phyloP scores from a whole-genome alignment of 169 alveolate species.

The Eimeria necatrix region DNA sequence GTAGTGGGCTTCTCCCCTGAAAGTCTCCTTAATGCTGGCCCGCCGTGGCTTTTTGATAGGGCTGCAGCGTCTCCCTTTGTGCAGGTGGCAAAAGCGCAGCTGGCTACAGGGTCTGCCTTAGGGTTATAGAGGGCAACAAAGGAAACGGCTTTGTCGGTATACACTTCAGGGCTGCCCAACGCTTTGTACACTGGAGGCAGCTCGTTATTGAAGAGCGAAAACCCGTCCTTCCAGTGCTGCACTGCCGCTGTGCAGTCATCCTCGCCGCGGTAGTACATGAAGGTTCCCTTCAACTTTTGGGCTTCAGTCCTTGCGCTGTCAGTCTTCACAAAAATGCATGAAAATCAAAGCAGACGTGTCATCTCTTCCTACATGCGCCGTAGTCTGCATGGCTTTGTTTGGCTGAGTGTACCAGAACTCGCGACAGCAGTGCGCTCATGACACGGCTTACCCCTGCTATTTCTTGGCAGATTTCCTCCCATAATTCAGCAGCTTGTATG shows the following conservation, averaged over 20 bases:
- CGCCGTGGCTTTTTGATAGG: too few relatives aligned
- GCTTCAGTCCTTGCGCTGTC: neutral
- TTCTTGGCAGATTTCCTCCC: neutral
- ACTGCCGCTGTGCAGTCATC: slow-evolving; percentile 59
- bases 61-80: neutral
- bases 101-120: slow-evolving; percentile 17
- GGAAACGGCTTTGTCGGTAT: neutral
- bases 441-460: neutral
- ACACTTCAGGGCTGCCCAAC: too few relatives aligned
- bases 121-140: slow-evolving; percentile 69
- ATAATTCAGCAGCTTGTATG: too few relatives aligned
- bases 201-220: neutral
- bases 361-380: too few relatives aligned
- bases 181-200: slow-evolving; percentile 17
- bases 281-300: neutral
- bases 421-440: too few relatives aligned
- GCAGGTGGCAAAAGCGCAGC: slow-evolving; percentile 34
- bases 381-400: too few relatives aligned
- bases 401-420: too few relatives aligned
- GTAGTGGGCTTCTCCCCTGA: neutral
- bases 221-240: neutral
- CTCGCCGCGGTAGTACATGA: neutral
- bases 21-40: too few relatives aligned
- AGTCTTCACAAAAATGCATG: too few relatives aligned
- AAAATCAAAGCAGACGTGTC: too few relatives aligned